phyloP scores from a whole-genome alignment of 306 rosid genomes.

The Pyrus betulifolia region DNA sequence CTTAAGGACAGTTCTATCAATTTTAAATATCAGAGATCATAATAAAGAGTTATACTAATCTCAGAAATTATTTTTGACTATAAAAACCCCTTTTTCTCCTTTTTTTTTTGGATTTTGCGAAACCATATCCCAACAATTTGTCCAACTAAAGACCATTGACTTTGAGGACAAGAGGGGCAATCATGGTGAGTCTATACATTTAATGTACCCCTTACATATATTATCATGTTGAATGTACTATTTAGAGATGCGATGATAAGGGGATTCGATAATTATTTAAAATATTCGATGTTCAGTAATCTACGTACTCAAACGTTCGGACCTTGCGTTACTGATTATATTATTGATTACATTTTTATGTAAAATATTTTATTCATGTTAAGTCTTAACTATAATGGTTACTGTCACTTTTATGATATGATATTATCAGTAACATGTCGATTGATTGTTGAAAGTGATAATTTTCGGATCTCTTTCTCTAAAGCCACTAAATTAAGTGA shows the following conservation, averaged over 20 bases:
- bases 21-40: accelerated
- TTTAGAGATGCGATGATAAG: neutral
- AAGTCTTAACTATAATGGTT: no score
- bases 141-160: neutral
- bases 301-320: neutral
- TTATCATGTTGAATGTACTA: neutral
- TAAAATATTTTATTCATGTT: no score
- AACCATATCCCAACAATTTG: no score
- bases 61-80: no score
- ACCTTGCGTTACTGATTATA: neutral
- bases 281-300: neutral
- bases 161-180: neutral
- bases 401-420: neutral
- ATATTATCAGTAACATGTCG: no score
- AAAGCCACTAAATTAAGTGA: no score
- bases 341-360: neutral
- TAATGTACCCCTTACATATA: neutral
- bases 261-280: neutral
- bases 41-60: no score
- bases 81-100: no score
- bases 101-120: no score
- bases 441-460: no score
- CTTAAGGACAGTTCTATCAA: accelerated
- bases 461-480: no score
- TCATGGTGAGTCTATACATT: neutral